Conservation (phyloP, 495 filamentous ascomycete species). For the Bryoglossum gracile region DNA sequence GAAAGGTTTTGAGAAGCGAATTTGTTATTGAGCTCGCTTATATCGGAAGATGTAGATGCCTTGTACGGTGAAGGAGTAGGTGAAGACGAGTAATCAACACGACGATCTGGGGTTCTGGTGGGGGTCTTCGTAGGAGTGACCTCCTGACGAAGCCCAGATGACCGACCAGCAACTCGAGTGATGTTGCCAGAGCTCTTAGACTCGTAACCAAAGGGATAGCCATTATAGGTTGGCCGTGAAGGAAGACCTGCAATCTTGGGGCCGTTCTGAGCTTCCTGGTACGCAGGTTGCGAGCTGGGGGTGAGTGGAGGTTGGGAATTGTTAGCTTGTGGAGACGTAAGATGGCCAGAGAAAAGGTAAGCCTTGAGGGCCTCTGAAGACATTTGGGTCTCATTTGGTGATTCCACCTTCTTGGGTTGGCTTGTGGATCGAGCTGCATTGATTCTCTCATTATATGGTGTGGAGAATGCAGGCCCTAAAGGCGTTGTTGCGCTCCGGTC, state of each 20-base stretch:
- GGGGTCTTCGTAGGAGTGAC: slow-evolving; percentile 23
- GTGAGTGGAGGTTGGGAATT: background rate
- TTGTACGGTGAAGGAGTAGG: slow-evolving; percentile 5
- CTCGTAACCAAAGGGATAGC: slow-evolving; percentile 4
- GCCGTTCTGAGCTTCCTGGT: background rate
- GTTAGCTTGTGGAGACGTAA: background rate
- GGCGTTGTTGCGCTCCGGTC: slow-evolving; percentile 34
- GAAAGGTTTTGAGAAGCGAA: slow-evolving; percentile 5
- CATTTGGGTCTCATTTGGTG: too few species aligned
- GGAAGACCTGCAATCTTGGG: slow-evolving; percentile 1
- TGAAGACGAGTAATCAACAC: slow-evolving; percentile 6
- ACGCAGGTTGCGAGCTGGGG: background rate
- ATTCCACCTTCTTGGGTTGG: background rate
- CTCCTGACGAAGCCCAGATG: slow-evolving; percentile 24
- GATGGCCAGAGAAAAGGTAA: slow-evolving; percentile 30
- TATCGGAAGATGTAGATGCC: background rate
- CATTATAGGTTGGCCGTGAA: slow-evolving; percentile 2
- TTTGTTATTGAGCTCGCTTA: background rate
- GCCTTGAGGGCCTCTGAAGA: slow-evolving; percentile 33
- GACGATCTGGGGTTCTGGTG: slow-evolving; percentile 14
- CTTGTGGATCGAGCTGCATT: slow-evolving; percentile 38
- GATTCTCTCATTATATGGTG: slow-evolving; percentile 59
- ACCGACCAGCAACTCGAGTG: slow-evolving; percentile 6
- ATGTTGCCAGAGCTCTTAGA: background rate
- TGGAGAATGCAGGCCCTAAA: slow-evolving; percentile 59